phyloP scores from a whole-genome alignment of 2,329 filamentous ascomycete species.

The Chlorencoelia australis region DNA sequence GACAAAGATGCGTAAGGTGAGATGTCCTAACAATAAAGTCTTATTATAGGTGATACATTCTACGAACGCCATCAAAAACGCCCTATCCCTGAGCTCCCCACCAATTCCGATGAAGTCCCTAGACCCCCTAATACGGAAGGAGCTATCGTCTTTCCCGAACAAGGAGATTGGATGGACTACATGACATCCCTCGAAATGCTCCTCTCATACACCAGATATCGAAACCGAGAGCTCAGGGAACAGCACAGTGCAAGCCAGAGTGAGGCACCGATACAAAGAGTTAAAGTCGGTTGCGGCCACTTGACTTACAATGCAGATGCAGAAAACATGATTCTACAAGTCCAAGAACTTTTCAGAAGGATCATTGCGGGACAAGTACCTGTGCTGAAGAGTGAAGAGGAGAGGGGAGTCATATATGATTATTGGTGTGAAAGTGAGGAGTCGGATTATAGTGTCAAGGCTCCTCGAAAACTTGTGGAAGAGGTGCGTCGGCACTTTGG shows the following conservation, averaged over 20 bases:
- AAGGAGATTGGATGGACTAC: constrained; percentile 31
- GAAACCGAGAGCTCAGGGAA: constrained; percentile 23
- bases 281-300: constrained; percentile 29
- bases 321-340: constrained; percentile 28
- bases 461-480: constrained; percentile 27
- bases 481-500: constrained; percentile 22
- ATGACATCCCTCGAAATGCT: constrained; percentile 29
- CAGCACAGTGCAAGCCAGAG: constrained; percentile 18
- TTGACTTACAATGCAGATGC: constrained; percentile 29
- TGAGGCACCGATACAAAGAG: constrained; percentile 7
- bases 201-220: constrained; percentile 25
- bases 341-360: constrained; percentile 26
- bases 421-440: constrained; percentile 28
- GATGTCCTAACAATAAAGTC: no score
- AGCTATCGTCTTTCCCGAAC: constrained; percentile 31
- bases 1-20: no score
- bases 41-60: constrained; percentile 37
- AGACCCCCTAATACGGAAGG: constrained; percentile 13
- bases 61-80: constrained; percentile 28
- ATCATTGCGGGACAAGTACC: constrained; percentile 28
- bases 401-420: constrained; percentile 27
- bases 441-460: constrained; percentile 28
- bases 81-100: constrained; percentile 24
- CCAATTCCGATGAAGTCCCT: constrained; percentile 10
- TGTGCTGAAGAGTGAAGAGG: constrained; percentile 22